phyloP scores from a whole-genome alignment of 2,329 filamentous ascomycete genomes.

The Botrytis byssoidea region DNA sequence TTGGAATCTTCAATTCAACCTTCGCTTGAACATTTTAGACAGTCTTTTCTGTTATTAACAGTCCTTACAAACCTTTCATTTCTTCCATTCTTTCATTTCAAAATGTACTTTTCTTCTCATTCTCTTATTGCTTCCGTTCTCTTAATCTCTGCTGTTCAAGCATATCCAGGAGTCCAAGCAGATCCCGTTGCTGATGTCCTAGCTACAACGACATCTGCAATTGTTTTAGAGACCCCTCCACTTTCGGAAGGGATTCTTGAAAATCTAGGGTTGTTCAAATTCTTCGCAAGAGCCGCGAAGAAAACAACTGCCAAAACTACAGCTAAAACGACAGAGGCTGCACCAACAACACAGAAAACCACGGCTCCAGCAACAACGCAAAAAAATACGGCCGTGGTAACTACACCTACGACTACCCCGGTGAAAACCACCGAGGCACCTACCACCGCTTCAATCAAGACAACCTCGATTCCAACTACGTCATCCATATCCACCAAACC shows the following conservation, averaged over 20 bases:
- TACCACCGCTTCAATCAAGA: neutral
- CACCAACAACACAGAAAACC: neutral
- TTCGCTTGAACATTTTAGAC: neutral
- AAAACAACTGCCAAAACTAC: constrained; percentile 2
- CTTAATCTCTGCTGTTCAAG: constrained; percentile 8
- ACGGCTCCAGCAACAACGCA: constrained; percentile 1
- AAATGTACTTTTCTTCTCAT: constrained; percentile 8
- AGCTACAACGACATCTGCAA: neutral
- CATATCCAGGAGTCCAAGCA: neutral
- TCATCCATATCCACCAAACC: neutral
- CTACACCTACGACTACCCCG: neutral
- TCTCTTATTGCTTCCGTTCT: constrained; percentile 9
- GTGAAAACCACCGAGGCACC: neutral
- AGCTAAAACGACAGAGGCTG: neutral
- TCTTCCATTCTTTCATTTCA: neutral
- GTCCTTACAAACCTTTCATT: constrained; percentile 3
- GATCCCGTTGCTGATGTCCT: neutral
- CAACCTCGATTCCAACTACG: neutral
- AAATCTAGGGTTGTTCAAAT: constrained; percentile 1
- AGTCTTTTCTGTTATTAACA: neutral
- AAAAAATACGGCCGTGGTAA: neutral
- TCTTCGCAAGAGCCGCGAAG: constrained; percentile 14
- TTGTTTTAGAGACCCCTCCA: neutral
- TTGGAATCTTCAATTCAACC: neutral
- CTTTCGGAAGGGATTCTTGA: neutral